These are phyloP conservation scores for Mycena indigotica DNA, from an alignment of 768 basidiomycete species.

Conservation along the genomic window DNA sequence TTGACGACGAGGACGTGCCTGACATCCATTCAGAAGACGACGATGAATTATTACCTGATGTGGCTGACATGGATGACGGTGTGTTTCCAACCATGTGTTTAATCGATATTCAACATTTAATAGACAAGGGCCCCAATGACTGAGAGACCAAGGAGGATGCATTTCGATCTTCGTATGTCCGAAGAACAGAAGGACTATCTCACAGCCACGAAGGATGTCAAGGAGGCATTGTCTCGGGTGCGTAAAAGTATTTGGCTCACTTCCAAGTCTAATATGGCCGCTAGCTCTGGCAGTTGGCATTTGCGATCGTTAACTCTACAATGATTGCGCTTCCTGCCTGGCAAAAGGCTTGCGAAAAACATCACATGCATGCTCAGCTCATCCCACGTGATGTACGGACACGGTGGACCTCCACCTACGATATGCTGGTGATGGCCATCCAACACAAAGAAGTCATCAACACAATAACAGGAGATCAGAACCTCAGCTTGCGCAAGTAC, in stretches of 20 bases:
- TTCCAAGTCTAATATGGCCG: background rate
- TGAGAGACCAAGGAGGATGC: too few relatives aligned
- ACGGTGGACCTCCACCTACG: conserved; percentile 38
- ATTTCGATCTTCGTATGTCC: background rate
- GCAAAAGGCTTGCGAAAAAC: conserved; percentile 6
- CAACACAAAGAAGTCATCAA: conserved; percentile 30
- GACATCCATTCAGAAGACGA: background rate
- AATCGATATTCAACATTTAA: too few relatives aligned
- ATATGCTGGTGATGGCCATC: conserved; percentile 35
- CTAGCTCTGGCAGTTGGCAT: conserved; percentile 26
- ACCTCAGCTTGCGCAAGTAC: conserved; percentile 17
- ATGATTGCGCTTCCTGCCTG: conserved; percentile 27
- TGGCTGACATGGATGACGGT: conserved; percentile 33
- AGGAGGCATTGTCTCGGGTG: background rate
- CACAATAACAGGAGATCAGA: conserved; percentile 18
- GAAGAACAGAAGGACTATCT: background rate
- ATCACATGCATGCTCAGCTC: conserved; percentile 8
- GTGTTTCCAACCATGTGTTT: too few relatives aligned
- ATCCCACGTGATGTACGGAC: conserved; percentile 39
- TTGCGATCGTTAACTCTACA: conserved; percentile 26
- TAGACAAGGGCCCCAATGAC: too few relatives aligned
- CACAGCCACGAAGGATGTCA: background rate
- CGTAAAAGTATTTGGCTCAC: background rate
- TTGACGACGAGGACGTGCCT: background rate
- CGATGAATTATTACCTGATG: background rate